Conservation (phyloP, 2,329 filamentous ascomycete species). For the Neocucurbitaria cava region DNA sequence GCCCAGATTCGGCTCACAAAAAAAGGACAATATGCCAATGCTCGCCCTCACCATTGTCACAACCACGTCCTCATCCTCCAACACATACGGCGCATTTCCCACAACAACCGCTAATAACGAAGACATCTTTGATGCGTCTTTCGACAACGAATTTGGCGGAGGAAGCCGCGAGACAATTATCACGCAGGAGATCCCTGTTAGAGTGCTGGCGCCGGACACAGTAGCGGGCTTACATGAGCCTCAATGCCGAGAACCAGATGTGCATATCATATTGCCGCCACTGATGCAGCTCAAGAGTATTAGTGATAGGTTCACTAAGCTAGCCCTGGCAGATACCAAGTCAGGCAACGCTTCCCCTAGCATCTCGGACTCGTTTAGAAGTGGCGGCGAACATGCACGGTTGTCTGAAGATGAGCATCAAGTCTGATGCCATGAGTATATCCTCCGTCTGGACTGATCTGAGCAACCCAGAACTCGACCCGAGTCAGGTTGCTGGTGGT, state of each 20-base stretch:
- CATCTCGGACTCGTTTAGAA: conserved; percentile 68
- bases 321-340: conserved; percentile 57
- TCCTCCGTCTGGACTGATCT: conserved; percentile 85
- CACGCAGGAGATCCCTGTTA: conserved; percentile 94
- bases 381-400: conserved; percentile 95
- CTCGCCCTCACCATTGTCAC: conserved; percentile 90
- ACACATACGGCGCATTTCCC: conserved; percentile 50
- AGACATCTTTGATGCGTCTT: conserved; percentile 33
- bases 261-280: conserved; percentile 89
- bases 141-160: conserved; percentile 43
- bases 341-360: conserved; percentile 45
- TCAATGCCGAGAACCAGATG: conserved; percentile 86
- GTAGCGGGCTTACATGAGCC: conserved; percentile 97
- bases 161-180: conserved; percentile 86
- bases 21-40: conserved; percentile 83
- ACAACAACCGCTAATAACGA: conserved; percentile 33
- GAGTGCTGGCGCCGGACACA: conserved; percentile 80
- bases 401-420: conserved; percentile 77
- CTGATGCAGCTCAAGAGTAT: conserved; percentile 90
- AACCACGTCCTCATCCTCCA: conserved; percentile 64
- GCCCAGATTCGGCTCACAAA: conserved; percentile 91
- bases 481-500: conserved; percentile 71
- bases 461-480: conserved; percentile 86
- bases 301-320: conserved; percentile 91
- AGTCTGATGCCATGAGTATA: conserved; percentile 84